Conservation (phyloP, 1,139 yeast species). For the Protomyces inundatus region DNA sequence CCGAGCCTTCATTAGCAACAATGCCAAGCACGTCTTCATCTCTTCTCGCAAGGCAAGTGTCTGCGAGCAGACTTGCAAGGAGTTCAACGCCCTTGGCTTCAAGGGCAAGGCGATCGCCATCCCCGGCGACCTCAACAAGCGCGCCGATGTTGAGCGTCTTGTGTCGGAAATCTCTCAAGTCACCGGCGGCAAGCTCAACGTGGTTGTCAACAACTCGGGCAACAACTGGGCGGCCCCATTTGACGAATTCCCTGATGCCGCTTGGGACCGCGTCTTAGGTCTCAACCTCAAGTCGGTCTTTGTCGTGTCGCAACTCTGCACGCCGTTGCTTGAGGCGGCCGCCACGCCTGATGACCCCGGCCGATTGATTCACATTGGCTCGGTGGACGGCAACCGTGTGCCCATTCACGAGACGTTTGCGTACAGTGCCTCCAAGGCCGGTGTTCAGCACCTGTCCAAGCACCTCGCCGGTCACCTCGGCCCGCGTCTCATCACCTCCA, state of each 20-base stretch:
- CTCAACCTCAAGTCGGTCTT: slow-evolving; percentile 70
- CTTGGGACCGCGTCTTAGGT: slow-evolving; percentile 53
- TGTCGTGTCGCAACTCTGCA: slow-evolving; percentile 58
- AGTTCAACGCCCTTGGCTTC: slow-evolving; percentile 48
- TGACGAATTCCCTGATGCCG: slow-evolving; percentile 56
- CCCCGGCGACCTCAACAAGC: slow-evolving; percentile 57
- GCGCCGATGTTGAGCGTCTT: slow-evolving; percentile 50
- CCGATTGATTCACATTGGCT: slow-evolving; percentile 63
- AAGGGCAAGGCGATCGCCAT: slow-evolving; percentile 49
- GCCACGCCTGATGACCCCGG: slow-evolving; percentile 60
- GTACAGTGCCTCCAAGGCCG: slow-evolving; percentile 72
- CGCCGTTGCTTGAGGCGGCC: slow-evolving; percentile 53
- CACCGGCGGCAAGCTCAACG: slow-evolving; percentile 46
- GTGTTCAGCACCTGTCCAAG: slow-evolving; percentile 65
- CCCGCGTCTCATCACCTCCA: slow-evolving; percentile 61
- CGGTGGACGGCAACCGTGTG: slow-evolving; percentile 44
- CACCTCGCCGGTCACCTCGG: slow-evolving; percentile 66
- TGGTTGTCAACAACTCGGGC: slow-evolving; percentile 73
- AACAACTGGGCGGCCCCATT: slow-evolving; percentile 74
- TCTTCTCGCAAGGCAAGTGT: slow-evolving; percentile 64
- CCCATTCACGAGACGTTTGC: slow-evolving; percentile 43
- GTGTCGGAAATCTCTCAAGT: slow-evolving; percentile 45
- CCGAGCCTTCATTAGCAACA: slow-evolving; percentile 13
- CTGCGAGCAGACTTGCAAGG: slow-evolving; percentile 54
- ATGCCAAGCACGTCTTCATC: slow-evolving; percentile 41